Conservation (phyloP, 2,329 filamentous ascomycete species). For the Claviceps pazoutovae region DNA sequence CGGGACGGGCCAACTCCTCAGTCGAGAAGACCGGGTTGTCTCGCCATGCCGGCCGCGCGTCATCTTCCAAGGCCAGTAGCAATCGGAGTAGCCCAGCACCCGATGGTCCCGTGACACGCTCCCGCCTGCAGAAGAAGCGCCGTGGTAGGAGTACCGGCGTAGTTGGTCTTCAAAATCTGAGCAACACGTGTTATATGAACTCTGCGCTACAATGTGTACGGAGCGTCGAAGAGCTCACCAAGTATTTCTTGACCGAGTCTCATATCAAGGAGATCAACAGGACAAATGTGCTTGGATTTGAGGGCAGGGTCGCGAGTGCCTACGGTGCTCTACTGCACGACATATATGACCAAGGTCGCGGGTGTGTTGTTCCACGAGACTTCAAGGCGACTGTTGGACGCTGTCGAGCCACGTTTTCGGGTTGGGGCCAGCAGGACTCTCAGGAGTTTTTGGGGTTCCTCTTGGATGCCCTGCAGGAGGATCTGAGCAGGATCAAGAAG, state of each 20-base stretch:
- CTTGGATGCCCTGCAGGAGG: conserved; percentile 87
- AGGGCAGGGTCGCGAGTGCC: conserved; percentile 71
- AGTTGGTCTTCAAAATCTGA: conserved; percentile 76
- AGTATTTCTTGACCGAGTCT: conserved; percentile 69
- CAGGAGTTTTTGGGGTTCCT: conserved; percentile 95
- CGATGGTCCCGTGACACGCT: conserved; percentile 51
- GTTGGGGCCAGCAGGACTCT: conserved; percentile 92
- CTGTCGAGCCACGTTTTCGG: conserved; percentile 75
- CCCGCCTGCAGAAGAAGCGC: conserved; percentile 54
- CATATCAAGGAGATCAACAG: conserved; percentile 73
- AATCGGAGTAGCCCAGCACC: conserved; percentile 55
- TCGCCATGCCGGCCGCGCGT: conserved; percentile 11
- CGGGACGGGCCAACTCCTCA: conserved; percentile 17
- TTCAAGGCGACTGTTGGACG: conserved; percentile 76
- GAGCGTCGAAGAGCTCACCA: conserved; percentile 82
- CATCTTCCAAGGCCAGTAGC: conserved; percentile 28
- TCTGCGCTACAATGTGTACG: conserved; percentile 89
- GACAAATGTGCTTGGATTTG: conserved; percentile 72
- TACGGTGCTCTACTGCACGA: conserved; percentile 65
- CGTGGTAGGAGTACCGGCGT: conserved; percentile 59
- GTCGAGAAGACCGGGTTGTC: conserved; percentile 23
- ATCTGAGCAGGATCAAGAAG: conserved; percentile 82
- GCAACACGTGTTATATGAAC: conserved; percentile 99
- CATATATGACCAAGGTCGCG: conserved; percentile 58
- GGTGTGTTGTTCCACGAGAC: conserved; percentile 61